Evolutionary conservation across 2,329 filamentous ascomycete genomes (phyloP).

Genomic region (Colletotrichum falcatum): DNA sequence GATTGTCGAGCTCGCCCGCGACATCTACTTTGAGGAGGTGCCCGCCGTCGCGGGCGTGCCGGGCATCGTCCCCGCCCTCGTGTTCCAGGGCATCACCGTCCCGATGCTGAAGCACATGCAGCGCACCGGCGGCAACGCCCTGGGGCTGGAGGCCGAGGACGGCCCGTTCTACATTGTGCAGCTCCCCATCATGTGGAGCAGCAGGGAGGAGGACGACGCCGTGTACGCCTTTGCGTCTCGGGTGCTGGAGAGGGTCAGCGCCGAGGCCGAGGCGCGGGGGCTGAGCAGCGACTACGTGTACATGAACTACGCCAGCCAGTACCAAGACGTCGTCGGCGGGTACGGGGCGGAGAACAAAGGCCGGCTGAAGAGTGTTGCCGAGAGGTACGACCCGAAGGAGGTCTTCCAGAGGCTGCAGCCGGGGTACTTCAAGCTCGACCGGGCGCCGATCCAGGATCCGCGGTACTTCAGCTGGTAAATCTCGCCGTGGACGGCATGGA

Average conservation of each 20-base stretch:
- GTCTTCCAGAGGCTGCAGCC: conserved; percentile 51
- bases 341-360: conserved; percentile 55
- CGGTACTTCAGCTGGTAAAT: conserved; percentile 31
- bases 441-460: conserved; percentile 34
- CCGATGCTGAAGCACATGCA: conserved; percentile 50
- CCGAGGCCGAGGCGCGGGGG: conserved; percentile 35
- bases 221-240: conserved; percentile 42
- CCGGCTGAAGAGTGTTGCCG: conserved; percentile 46
- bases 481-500: no score
- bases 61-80: conserved; percentile 46
- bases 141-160: conserved; percentile 49
- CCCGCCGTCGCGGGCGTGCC: conserved; percentile 37
- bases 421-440: conserved; percentile 48
- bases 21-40: conserved; percentile 38
- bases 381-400: conserved; percentile 50
- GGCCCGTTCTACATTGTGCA: conserved; percentile 44
- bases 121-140: conserved; percentile 54
- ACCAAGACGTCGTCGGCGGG: conserved; percentile 53
- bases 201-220: conserved; percentile 40
- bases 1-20: conserved; percentile 41
- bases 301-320: conserved; percentile 57
- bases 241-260: conserved; percentile 41
- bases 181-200: conserved; percentile 44
- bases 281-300: conserved; percentile 48
- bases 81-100: conserved; percentile 56